These are phyloP conservation scores for Aspergillus indologenus DNA, from an alignment of 495 filamentous ascomycete genomes.

Conservation along the genomic window DNA sequence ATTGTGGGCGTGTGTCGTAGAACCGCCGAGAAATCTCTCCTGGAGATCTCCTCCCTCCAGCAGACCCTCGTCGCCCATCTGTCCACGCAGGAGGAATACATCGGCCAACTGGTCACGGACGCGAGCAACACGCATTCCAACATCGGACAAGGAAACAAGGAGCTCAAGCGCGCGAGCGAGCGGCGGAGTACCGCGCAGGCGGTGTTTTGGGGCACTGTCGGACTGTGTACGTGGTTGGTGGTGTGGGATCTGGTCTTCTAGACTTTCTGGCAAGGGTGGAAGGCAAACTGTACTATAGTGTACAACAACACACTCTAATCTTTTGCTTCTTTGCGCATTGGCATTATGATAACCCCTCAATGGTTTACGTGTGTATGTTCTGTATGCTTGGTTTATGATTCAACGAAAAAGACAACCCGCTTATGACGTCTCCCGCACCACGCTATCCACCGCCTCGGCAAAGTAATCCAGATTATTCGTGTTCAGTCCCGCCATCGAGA, in stretches of 20 bases:
- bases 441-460: slow-evolving; percentile 81
- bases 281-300: not conserved
- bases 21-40: slow-evolving; percentile 81
- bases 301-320: not conserved
- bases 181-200: slow-evolving; percentile 78
- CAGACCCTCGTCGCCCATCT: slow-evolving; percentile 83
- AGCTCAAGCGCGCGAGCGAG: slow-evolving; percentile 82
- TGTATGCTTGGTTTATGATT: not conserved
- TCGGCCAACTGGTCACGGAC: slow-evolving; percentile 85
- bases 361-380: not conserved
- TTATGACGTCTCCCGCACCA: slow-evolving; percentile 63
- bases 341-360: slow-evolving; percentile 2
- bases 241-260: slow-evolving; percentile 93
- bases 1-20: slow-evolving; percentile 49
- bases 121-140: slow-evolving; percentile 78
- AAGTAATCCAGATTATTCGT: slow-evolving; percentile 89
- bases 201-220: slow-evolving; percentile 84
- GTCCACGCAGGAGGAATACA: slow-evolving; percentile 76
- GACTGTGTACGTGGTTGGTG: slow-evolving; percentile 75
- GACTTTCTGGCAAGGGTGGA: too few species aligned
- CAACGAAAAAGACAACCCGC: slow-evolving; percentile 2
- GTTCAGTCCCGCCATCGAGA: slow-evolving; percentile 95
- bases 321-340: too few species aligned
- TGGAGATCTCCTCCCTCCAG: slow-evolving; percentile 92
- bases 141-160: slow-evolving; percentile 82